Percentiles rank a stretch among this genome's conserved stretches.
phyloP scores from a whole-genome alignment of 345 rosid genomes.

The Orychophragmus violaceus region DNA sequence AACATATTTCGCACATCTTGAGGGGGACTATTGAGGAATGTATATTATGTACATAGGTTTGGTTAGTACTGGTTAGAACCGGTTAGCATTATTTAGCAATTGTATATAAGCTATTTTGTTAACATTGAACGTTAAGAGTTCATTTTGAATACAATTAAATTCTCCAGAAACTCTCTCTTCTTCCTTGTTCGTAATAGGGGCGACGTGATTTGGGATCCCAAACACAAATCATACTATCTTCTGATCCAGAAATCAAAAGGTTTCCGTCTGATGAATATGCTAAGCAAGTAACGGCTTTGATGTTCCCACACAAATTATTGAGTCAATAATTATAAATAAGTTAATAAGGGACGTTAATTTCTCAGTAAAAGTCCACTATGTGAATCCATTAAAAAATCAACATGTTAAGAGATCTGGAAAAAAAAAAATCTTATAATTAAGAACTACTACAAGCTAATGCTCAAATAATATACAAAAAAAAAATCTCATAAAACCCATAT shows the following conservation, averaged over 20 bases:
- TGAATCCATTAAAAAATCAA: too few species aligned
- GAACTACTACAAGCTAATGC: not conserved
- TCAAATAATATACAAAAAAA: not conserved
- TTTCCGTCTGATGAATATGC: conserved; percentile 49
- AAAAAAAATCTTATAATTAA: not conserved
- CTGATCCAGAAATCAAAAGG: conserved; percentile 69
- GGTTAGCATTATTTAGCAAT: too few species aligned
- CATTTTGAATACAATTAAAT: too few species aligned
- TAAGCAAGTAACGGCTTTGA: conserved; percentile 70
- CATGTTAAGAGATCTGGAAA: not conserved
- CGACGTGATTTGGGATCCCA: conserved; percentile 51
- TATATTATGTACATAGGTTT: too few species aligned
- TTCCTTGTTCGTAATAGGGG: too few species aligned
- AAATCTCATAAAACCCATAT: not conserved
- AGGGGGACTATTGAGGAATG: too few species aligned
- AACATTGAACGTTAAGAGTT: too few species aligned
- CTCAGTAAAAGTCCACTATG: too few species aligned
- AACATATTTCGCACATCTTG: too few species aligned
- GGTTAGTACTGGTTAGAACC: too few species aligned
- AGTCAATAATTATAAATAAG: not conserved
- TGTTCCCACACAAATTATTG: conserved; percentile 26
- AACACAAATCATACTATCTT: conserved; percentile 65
- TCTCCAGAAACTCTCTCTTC: too few species aligned
- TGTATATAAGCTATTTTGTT: too few species aligned
- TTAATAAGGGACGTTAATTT: not conserved